These are phyloP conservation scores for Pterocarpus macrocarpus DNA, from an alignment of 306 rosid species.

Conservation along the genomic window DNA sequence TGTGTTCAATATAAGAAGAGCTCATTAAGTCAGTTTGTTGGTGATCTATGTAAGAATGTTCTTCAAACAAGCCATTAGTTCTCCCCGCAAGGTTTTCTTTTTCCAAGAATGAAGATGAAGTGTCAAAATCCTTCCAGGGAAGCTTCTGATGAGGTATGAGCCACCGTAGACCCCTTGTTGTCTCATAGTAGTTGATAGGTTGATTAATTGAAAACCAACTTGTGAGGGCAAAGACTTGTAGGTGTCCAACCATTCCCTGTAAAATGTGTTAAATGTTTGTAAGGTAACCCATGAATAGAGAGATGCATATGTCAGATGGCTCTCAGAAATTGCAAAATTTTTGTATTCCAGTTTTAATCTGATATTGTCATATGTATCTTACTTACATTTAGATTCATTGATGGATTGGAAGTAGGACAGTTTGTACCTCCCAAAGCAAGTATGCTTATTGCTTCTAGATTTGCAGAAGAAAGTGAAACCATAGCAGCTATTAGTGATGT, in stretches of 20 bases:
- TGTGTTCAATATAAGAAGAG: slow-evolving; percentile 38
- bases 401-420: slow-evolving; percentile 47
- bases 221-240: slow-evolving; percentile 74
- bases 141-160: slow-evolving; percentile 72
- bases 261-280: slow-evolving; percentile 35
- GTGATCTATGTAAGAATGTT: slow-evolving; percentile 29
- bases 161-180: slow-evolving; percentile 73
- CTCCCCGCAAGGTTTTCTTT: slow-evolving; percentile 39
- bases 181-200: slow-evolving; percentile 62
- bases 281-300: neutral
- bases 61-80: slow-evolving; percentile 8
- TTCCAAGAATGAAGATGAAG: slow-evolving; percentile 36
- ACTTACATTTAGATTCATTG: slow-evolving; percentile 67
- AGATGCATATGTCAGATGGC: neutral
- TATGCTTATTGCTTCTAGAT: slow-evolving; percentile 65
- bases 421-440: slow-evolving; percentile 58
- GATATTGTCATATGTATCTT: neutral
- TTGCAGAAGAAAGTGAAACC: slow-evolving; percentile 61
- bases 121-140: slow-evolving; percentile 62
- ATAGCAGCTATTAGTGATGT: slow-evolving; percentile 64
- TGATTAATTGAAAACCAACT: slow-evolving; percentile 62
- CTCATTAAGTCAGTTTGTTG: slow-evolving; percentile 22
- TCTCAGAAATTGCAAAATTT: neutral
- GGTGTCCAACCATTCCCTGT: slow-evolving; percentile 76
- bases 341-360: neutral